Evolutionary conservation across 345 rosid genomes (phyloP), one percentile per base, ranked within the genome.

Genomic region (Trapa incisa): DNA sequence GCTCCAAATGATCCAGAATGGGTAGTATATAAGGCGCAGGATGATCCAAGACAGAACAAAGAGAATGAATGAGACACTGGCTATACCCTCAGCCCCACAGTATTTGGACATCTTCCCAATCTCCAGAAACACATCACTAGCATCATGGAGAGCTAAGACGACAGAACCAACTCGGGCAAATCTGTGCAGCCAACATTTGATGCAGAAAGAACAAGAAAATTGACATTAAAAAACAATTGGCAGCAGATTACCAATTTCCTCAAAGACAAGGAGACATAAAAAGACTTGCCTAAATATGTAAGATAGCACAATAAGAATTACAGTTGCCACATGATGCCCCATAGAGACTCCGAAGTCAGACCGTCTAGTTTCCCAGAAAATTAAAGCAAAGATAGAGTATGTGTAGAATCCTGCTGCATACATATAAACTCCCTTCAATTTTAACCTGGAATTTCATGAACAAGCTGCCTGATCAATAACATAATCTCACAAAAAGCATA

Each of bases 321-420:
- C 73, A 67, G 96, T 87, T 36, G 96, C 93, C 65, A 95, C 80
- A 80, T 95, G 99, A 84, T 95, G 99, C 65, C 92, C 74, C 97
- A 95, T 95, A 0, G 97, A 95, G 75, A 95, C 97, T 33, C 97
- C 96, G 64, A 95, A 95, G 78, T 95, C 99, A 13, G 96, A 87
- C n/a, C 99, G 87, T 79, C 98, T 86, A 70, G 99, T 95, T 78
- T 95, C 99, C 99, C 99, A 95, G 74, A 89, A 95, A 13, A 95
- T 77, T 78, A 95, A 78, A 64, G 99, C 99, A 75, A 91, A 87
- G 69, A 95, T 89, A 45, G 99, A 95, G 84, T 95, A 95, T 1
- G 92, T 74, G 80, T 95, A 95, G 76, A 95, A 95, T 57, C 99
- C 99, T 75, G 96, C 96, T 70, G 87, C 81, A 80, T 77, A 95